Evolutionary conservation across 192 early-diverging fungal genomes (phyloP).

Genomic region (Coemansia umbellata): DNA sequence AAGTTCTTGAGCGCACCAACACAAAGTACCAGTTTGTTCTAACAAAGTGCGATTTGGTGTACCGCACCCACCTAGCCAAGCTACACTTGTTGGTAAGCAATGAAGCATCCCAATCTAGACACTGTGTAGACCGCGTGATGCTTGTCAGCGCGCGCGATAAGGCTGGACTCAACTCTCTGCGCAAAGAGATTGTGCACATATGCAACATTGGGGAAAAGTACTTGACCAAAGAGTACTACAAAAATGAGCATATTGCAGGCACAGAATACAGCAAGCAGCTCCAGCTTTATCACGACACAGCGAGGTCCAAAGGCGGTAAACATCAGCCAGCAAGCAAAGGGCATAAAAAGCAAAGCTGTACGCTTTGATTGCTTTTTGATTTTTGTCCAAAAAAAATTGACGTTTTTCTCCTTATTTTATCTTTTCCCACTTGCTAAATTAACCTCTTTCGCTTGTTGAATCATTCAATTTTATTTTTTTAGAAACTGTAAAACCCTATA

Average conservation of each 20-base stretch:
- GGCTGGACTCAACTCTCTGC: slow-evolving; percentile 62
- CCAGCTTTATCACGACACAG: slow-evolving; percentile 36
- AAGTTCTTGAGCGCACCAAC: slow-evolving; percentile 29
- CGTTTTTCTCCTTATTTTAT: too few species aligned
- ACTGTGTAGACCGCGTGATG: slow-evolving; percentile 52
- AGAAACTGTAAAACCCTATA: too few species aligned
- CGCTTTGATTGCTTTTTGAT: too few species aligned
- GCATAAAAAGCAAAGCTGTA: too few species aligned
- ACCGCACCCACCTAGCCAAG: slow-evolving; percentile 60
- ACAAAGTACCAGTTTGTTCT: slow-evolving; percentile 48
- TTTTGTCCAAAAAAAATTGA: too few species aligned
- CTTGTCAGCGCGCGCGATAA: slow-evolving; percentile 62
- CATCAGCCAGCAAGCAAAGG: too few species aligned
- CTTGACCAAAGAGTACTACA: slow-evolving; percentile 35
- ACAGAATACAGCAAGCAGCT: slow-evolving; percentile 44
- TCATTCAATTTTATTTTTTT: too few species aligned
- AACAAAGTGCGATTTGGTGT: slow-evolving; percentile 73
- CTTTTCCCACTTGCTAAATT: too few species aligned
- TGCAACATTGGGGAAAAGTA: slow-evolving; percentile 52
- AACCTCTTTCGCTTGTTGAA: too few species aligned
- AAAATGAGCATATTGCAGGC: slow-evolving; percentile 38
- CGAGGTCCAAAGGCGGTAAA: slow-evolving; percentile 24
- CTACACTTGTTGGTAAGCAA: slow-evolving; percentile 54
- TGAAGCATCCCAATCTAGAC: slow-evolving; percentile 22
- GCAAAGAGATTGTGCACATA: slow-evolving; percentile 63